Percentiles rank a stretch among this genome's conserved stretches.
phyloP scores from a whole-genome alignment of 2,329 filamentous ascomycete species.

The Myriosclerotinia duriaeana region DNA sequence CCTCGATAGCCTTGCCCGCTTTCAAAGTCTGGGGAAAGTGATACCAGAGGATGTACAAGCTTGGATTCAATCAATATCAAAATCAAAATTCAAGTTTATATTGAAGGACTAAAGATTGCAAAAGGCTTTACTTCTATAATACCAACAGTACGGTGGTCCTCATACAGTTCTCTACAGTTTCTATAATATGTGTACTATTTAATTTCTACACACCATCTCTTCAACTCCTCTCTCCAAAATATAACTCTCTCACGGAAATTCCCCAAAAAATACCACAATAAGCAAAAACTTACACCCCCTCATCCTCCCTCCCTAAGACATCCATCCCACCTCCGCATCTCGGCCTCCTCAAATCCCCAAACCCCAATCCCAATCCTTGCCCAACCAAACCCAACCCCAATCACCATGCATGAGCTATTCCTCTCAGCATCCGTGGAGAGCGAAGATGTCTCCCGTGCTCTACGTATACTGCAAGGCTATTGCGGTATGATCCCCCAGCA shows the following conservation, averaged over 20 bases:
- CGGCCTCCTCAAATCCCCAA: slow-evolving; percentile 14
- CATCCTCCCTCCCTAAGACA: neutral
- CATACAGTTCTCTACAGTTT: neutral
- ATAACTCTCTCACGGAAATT: neutral
- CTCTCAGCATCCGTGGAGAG: slow-evolving; percentile 54
- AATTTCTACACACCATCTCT: neutral
- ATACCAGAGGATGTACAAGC: neutral
- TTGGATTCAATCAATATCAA: neutral
- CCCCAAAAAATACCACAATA: slow-evolving; percentile 2
- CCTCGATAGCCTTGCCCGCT: neutral
- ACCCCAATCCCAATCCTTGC: slow-evolving; percentile 17
- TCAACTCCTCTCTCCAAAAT: neutral
- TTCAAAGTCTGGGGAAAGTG: neutral
- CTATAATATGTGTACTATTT: neutral
- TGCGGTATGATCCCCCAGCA: slow-evolving; percentile 56
- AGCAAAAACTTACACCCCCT: slow-evolving; percentile 11
- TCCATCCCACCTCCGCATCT: slow-evolving; percentile 6
- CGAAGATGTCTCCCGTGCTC: slow-evolving; percentile 50
- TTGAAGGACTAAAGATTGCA: neutral
- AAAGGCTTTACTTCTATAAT: neutral
- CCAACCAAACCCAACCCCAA: too few relatives aligned
- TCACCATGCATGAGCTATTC: slow-evolving; percentile 58
- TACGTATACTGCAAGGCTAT: slow-evolving; percentile 56
- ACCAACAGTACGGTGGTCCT: neutral
- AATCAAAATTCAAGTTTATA: neutral